Evolutionary conservation across 441 rosid genomes (phyloP).

Genomic region (Iberis amara): DNA sequence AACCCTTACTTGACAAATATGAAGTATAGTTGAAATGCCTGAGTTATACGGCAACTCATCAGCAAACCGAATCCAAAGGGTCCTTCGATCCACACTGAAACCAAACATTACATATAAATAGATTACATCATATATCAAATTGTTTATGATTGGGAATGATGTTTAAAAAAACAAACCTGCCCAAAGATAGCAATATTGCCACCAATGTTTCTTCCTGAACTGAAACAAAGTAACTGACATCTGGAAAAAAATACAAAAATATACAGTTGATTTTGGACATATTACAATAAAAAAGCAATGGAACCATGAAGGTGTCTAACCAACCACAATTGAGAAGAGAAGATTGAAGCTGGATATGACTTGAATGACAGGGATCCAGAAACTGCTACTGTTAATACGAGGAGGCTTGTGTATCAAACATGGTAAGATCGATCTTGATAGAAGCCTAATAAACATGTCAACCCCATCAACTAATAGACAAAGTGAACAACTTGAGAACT

Average conservation of each 20-base stretch:
- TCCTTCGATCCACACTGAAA: slow-evolving; percentile 86
- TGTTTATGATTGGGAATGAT: too few relatives aligned
- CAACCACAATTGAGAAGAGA: slow-evolving; percentile 64
- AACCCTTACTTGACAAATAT: slow-evolving; percentile 68
- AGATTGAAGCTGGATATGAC: slow-evolving; percentile 70
- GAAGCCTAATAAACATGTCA: slow-evolving; percentile 49
- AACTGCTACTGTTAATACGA: slow-evolving; percentile 62
- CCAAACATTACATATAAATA: slow-evolving; percentile 1
- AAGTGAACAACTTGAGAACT: not conserved
- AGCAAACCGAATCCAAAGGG: slow-evolving; percentile 88
- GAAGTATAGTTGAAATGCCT: slow-evolving; percentile 75
- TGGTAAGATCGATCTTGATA: slow-evolving; percentile 16
- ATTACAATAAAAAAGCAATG: not conserved
- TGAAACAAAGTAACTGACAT: slow-evolving; percentile 50
- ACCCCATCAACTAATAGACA: slow-evolving; percentile 16
- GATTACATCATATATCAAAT: too few relatives aligned
- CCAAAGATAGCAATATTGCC: slow-evolving; percentile 83
- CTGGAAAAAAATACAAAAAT: slow-evolving; percentile 28
- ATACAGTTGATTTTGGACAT: not conserved
- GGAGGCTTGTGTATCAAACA: slow-evolving; percentile 65
- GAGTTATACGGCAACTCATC: slow-evolving; percentile 78
- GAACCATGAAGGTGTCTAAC: slow-evolving; percentile 30
- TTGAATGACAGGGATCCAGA: slow-evolving; percentile 88
- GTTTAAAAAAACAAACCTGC: slow-evolving; percentile 49
- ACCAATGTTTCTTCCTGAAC: slow-evolving; percentile 48